These are phyloP conservation scores for Ustilaginoidea virens DNA, from an alignment of 2,329 filamentous ascomycete genomes.

Conservation along the genomic window DNA sequence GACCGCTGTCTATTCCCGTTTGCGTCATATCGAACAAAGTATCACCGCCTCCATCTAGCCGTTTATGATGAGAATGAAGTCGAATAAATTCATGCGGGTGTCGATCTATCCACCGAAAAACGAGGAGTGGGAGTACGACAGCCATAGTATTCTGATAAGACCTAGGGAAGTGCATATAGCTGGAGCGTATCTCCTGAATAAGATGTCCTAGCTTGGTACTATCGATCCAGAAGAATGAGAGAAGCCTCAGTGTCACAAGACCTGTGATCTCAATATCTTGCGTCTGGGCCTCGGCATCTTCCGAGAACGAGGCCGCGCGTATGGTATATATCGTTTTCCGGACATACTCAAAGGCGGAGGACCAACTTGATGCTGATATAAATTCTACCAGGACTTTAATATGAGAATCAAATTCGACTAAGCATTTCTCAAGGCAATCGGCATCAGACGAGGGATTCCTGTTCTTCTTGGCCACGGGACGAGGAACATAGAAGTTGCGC, in stretches of 20 bases:
- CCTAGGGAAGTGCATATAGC: conserved; percentile 50
- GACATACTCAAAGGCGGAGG: conserved; percentile 41
- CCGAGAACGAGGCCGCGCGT: conserved; percentile 25
- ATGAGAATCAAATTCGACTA: conserved; percentile 34
- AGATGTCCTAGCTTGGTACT: conserved; percentile 42
- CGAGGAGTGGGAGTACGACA: conserved; percentile 44
- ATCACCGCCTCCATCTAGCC: conserved; percentile 50
- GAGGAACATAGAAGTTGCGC: conserved; percentile 14
- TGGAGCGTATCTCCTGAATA: conserved; percentile 51
- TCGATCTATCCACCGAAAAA: conserved; percentile 50
- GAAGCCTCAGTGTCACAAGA: conserved; percentile 39
- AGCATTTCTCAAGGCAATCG: conserved; percentile 17
- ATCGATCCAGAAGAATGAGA: conserved; percentile 51
- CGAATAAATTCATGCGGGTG: conserved; percentile 49
- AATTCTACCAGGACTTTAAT: conserved; percentile 46
- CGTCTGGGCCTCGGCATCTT: conserved; percentile 19
- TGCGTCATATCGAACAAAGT: conserved; percentile 56
- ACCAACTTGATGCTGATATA: conserved; percentile 49
- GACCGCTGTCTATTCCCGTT: conserved; percentile 41
- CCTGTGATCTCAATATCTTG: conserved; percentile 36
- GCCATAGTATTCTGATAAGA: conserved; percentile 48
- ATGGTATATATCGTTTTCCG: conserved; percentile 35
- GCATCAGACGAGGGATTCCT: conserved; percentile 8
- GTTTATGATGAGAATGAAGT: conserved; percentile 42
- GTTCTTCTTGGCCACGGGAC: conserved; percentile 7